Conservation (phyloP, 345 rosid species). For the Cardamine resedifolia region DNA sequence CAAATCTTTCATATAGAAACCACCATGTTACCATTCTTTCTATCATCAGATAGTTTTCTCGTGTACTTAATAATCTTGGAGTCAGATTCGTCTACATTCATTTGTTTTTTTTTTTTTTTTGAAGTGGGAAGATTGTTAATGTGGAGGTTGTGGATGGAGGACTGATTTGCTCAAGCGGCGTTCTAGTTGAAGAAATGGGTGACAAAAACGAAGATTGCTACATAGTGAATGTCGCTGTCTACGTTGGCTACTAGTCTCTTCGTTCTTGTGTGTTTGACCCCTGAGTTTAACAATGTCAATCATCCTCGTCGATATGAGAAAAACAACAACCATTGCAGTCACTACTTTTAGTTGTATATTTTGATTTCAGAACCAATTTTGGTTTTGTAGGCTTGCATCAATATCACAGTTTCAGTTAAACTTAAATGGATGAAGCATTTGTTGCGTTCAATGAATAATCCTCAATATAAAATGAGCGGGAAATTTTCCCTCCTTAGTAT, state of each 20-base stretch:
- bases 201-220: constrained; percentile 87
- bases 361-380: neutral
- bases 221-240: constrained; percentile 84
- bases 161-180: constrained; percentile 83
- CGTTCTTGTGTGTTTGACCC: neutral
- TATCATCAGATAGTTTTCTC: no score
- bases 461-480: constrained; percentile 11
- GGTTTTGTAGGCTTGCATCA: constrained; percentile 1
- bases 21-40: no score
- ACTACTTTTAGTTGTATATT: constrained; percentile 2
- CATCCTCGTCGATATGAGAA: neutral
- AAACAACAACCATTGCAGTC: neutral
- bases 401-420: neutral
- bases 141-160: constrained; percentile 89
- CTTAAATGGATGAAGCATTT: neutral
- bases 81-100: neutral
- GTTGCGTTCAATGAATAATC: neutral
- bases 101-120: neutral
- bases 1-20: neutral
- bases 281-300: neutral
- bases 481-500: neutral
- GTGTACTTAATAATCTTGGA: constrained; percentile 14
- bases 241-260: constrained; percentile 64
- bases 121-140: constrained; percentile 62
- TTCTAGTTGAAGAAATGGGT: constrained; percentile 82